Base-by-base conservation (phyloP, 176 grass and related monocot species). In the Saccharum officinarum region DNA sequence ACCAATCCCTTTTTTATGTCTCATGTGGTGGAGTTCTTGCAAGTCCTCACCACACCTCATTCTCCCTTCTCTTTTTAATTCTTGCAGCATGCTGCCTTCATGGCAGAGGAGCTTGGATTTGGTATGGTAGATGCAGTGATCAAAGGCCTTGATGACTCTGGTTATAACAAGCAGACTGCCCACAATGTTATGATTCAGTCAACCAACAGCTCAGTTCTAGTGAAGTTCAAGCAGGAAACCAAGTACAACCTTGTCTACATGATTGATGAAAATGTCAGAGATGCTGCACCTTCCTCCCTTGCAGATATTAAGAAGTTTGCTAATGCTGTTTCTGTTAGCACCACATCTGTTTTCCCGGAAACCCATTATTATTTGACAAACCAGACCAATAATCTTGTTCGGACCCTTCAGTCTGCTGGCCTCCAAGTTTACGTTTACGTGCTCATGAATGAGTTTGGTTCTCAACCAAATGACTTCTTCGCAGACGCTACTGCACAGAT, bases 221-320 rank as follows among this genome's bases (percentile, higher is more conserved):
- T 90, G 31, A 89, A 91, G 69, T 93, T 98, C 72, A 98, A 92
- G 87, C 87, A 93, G 80, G 81, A 93, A 86, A 83, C 89, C 22
- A 93, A 96, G 84, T 95, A 95, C 65, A 69, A 91, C 54, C 95
- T 98, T 73, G 89, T 98, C 22, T 98, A 98, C 72, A 87, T 79
- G 81, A 75, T 98, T 6, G 69, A 98, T 0, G 95, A 93, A 68
- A 2, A 73, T 44, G 88, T 95, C 52, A 85, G 87, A 62, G 92
- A 98, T 57, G 89, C 85, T 8, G 82, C 75, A 30, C 76, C 85
- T 57, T 81, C 93, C 8, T 83, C 95, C 5, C 3, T 98, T 65
- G 78, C 78, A 46, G 95, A 95, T 50, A 93, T 98, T 46, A 98
- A 95, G 45, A 55, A 79, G 75, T 98, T 98, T 54, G 92, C 95